Conservation (phyloP, 169 alveolate species). For the Cryptosporidium canis region DNA sequence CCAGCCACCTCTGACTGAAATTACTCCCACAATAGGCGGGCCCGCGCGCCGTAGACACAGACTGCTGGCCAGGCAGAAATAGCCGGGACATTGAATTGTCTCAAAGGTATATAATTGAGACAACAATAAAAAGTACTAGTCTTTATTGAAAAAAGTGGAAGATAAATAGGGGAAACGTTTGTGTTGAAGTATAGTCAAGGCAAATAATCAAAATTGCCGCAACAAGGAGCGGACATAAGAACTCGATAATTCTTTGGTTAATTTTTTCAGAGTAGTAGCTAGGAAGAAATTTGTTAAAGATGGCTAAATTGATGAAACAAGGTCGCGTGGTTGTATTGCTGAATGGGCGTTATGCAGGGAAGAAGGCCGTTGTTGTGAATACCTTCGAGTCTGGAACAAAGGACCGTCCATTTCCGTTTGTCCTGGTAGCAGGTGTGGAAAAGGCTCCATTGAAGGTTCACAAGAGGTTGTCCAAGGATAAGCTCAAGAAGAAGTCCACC, state of each 20-base stretch:
- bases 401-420: slow-evolving; percentile 94
- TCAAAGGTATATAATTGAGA: slow-evolving; percentile 3
- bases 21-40: not conserved
- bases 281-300: slow-evolving; percentile 44
- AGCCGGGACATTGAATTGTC: slow-evolving; percentile 1
- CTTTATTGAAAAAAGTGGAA: not conserved
- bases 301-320: slow-evolving; percentile 89
- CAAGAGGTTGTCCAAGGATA: slow-evolving; percentile 91
- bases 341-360: slow-evolving; percentile 98
- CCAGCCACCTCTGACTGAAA: not conserved
- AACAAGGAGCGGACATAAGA: not conserved
- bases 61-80: not conserved
- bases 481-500: slow-evolving; percentile 91
- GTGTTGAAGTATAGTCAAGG: not conserved
- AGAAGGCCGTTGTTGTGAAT: slow-evolving; percentile 96
- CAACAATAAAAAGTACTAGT: no score
- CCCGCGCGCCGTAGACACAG: not conserved
- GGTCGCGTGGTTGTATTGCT: slow-evolving; percentile 97
- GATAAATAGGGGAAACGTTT: not conserved
- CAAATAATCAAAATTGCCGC: not conserved
- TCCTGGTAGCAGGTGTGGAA: slow-evolving; percentile 96
- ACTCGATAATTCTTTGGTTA: slow-evolving; percentile 5
- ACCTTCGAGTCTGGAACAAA: slow-evolving; percentile 94
- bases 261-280: not conserved
- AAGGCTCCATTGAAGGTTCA: slow-evolving; percentile 94